A percentile compares a stretch with the other conserved stretches of the same genome.
Conservation (phyloP, 2,329 filamentous ascomycete species). For the Gnomoniopsis smithogilvyi region DNA sequence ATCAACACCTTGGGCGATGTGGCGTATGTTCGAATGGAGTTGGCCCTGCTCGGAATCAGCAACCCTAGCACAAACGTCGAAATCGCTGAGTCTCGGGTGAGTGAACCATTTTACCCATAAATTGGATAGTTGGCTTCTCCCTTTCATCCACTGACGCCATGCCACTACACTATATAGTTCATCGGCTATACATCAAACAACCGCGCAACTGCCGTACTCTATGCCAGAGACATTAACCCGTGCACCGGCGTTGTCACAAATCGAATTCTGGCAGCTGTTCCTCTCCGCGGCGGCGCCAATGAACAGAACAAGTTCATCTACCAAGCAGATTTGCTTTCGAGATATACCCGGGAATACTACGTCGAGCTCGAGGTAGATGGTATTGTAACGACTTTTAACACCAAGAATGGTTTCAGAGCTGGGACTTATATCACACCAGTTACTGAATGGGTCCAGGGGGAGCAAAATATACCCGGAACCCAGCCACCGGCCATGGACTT, state of each 20-base stretch:
- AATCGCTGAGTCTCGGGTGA: constrained; percentile 33
- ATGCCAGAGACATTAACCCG: constrained; percentile 34
- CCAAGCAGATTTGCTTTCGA: constrained; percentile 29
- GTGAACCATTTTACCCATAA: too few relatives aligned
- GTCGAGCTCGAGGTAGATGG: constrained; percentile 31
- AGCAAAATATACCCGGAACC: constrained; percentile 32
- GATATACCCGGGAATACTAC: constrained; percentile 34
- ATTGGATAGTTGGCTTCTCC: too few relatives aligned
- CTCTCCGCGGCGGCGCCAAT: constrained; percentile 28
- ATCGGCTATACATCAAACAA: constrained; percentile 33
- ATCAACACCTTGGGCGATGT: constrained; percentile 30
- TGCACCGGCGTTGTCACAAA: constrained; percentile 33
- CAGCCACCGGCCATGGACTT: constrained; percentile 33
- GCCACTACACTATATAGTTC: too few relatives aligned
- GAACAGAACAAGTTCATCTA: constrained; percentile 35
- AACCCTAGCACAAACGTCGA: constrained; percentile 33
- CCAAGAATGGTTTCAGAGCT: constrained; percentile 32
- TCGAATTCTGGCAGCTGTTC: constrained; percentile 31
- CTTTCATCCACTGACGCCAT: too few relatives aligned
- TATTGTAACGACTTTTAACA: constrained; percentile 26
- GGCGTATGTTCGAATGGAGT: constrained; percentile 34
- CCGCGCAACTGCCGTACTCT: constrained; percentile 29
- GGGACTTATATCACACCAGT: constrained; percentile 34
- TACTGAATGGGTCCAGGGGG: constrained; percentile 34
- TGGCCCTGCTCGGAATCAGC: constrained; percentile 32